Evolutionary conservation across 805 yeast species (phyloP).

Genomic region (Saccharomyces jurei): DNA sequence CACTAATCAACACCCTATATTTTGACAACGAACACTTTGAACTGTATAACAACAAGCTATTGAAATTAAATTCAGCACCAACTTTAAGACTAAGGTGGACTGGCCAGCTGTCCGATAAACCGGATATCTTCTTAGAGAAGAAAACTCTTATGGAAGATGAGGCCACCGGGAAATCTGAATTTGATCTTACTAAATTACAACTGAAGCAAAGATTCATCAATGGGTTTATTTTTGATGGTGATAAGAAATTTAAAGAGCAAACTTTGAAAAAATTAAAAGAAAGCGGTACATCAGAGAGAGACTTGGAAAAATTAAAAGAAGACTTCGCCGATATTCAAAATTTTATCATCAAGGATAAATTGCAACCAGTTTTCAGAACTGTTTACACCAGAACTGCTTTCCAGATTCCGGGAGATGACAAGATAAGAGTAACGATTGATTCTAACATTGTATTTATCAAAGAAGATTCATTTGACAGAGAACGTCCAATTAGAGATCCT

Average conservation of each 20-base stretch:
- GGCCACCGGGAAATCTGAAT: conserved; percentile 40
- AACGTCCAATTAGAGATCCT: conserved; percentile 86
- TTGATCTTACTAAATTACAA: conserved; percentile 56
- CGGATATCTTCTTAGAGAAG: conserved; percentile 76
- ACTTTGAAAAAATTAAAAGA: conserved; percentile 54
- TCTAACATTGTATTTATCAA: conserved; percentile 80
- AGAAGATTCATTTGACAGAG: conserved; percentile 80
- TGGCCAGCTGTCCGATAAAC: conserved; percentile 68
- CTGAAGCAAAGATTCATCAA: conserved; percentile 78
- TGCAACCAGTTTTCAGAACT: conserved; percentile 83
- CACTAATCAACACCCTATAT: conserved; percentile 77
- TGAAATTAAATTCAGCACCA: conserved; percentile 59
- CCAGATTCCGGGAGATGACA: conserved; percentile 96
- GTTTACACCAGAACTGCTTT: conserved; percentile 88
- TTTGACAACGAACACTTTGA: conserved; percentile 81
- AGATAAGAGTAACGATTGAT: conserved; percentile 83
- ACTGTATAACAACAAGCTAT: conserved; percentile 74
- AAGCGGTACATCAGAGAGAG: conserved; percentile 46
- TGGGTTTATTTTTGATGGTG: conserved; percentile 53
- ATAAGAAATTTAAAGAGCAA: conserved; percentile 38
- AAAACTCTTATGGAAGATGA: conserved; percentile 52
- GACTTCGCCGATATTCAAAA: conserved; percentile 54
- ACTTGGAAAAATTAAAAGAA: conserved; percentile 43
- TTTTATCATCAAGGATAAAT: conserved; percentile 53
- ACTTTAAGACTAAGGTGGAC: conserved; percentile 86